phyloP scores from a whole-genome alignment of 345 rosid species.

The Gossypium australe region DNA sequence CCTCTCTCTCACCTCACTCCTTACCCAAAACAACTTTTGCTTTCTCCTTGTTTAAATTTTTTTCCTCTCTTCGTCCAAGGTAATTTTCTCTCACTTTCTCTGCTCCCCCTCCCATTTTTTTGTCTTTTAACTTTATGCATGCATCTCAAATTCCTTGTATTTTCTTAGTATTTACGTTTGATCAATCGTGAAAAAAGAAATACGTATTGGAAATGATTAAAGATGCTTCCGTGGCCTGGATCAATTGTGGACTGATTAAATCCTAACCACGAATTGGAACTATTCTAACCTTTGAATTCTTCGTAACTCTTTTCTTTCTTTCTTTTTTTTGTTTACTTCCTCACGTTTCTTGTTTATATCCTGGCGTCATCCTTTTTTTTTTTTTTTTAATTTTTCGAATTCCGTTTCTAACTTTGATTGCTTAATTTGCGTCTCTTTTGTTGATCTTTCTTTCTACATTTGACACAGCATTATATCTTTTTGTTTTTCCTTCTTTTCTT shows the following conservation, averaged over 20 bases:
- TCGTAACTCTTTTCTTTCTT: background rate
- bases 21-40: background rate
- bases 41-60: background rate
- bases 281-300: background rate
- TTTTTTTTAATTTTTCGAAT: background rate
- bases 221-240: background rate
- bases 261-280: background rate
- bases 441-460: background rate
- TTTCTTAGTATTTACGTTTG: background rate
- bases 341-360: background rate
- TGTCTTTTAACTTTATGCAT: background rate
- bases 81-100: background rate
- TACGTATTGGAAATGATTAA: background rate
- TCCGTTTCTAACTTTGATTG: conserved; percentile 2
- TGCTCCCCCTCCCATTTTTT: no score
- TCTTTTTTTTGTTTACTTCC: background rate
- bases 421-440: background rate
- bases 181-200: background rate
- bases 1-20: background rate
- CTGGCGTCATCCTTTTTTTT: background rate
- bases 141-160: background rate
- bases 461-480: background rate
- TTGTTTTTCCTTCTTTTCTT: background rate
- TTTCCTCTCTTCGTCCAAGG: background rate
- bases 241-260: background rate